These are phyloP conservation scores for Coemansia sp. DNA, from an alignment of 371 early-diverging fungal species.

Conservation along the genomic window DNA sequence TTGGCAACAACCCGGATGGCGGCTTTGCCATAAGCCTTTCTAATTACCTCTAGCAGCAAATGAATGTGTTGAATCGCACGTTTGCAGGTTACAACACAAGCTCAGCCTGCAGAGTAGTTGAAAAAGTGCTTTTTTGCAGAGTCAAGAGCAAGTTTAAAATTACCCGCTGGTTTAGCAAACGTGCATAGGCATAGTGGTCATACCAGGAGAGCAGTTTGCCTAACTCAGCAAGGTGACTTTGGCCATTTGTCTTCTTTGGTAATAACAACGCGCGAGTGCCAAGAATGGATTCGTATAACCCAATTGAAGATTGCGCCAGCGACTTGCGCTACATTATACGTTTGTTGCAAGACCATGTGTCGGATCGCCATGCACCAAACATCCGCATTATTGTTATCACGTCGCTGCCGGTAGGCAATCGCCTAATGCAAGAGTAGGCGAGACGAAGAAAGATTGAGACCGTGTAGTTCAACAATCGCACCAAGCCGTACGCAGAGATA, in stretches of 20 bases:
- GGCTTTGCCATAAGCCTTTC: constrained; percentile 71
- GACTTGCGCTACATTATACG: constrained; percentile 63
- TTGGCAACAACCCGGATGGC: constrained; percentile 58
- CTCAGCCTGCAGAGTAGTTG: neutral
- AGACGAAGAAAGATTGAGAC: constrained; percentile 43
- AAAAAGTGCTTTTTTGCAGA: constrained; percentile 4
- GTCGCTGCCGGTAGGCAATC: constrained; percentile 71
- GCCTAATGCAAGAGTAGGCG: constrained; percentile 55
- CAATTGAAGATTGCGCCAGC: constrained; percentile 58
- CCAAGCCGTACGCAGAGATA: constrained; percentile 60
- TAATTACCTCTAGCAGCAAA: constrained; percentile 63
- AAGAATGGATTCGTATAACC: constrained; percentile 60
- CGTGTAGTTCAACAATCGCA: constrained; percentile 56
- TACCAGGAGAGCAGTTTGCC: neutral
- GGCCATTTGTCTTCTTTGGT: constrained; percentile 79
- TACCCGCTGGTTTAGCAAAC: neutral
- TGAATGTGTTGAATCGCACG: constrained; percentile 78
- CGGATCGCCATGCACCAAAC: constrained; percentile 59
- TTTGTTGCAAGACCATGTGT: constrained; percentile 55
- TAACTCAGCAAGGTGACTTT: constrained; percentile 51
- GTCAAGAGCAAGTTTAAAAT: neutral
- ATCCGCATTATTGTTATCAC: constrained; percentile 68
- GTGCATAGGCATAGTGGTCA: neutral
- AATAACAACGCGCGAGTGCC: constrained; percentile 75
- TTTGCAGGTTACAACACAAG: constrained; percentile 59